Evolutionary conservation across 164 flowering plant genomes (phyloP), one percentile per base, ranked within the genome.

Genomic region (Echeveria elegans): DNA sequence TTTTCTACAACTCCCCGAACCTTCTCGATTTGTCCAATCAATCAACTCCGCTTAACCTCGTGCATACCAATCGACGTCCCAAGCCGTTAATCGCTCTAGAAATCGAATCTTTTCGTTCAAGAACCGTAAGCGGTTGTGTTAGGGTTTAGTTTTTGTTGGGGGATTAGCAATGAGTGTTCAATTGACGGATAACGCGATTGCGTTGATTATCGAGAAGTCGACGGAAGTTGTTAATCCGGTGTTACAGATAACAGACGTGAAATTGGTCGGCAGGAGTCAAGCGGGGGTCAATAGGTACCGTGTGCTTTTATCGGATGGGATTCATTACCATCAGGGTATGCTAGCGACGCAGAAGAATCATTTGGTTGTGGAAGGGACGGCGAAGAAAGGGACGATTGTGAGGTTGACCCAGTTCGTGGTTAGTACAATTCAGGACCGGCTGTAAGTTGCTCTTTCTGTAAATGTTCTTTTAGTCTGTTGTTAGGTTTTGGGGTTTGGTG

Each of bases 351-450:
- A 88, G 82, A 64, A 61, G 69, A 89, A 89, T 73, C 75, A 76
- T 0, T 67, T 88, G 43, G 88, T 94, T 36, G 72, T 72, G 21
- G 59, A 76, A 0, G 83, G 86, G 2, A 59, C 15, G 65, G 65
- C 91, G 76, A 85, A 82, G 79, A 80, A 79, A 63, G 95, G 97
- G 0, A 86, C 96, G 5, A 41, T 94, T 62, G 78, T 91, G 59
- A 78, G 72, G 73, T 40, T 94, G 74, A 73, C 68, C 7, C 80
- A 86, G 77, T 91, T 70, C 69, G 82, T 87, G 62, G 82, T 88
- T 65, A 90, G 83, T 71, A 47, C 70, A 47, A 74, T 94, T 63
- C 92, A 88, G 68, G 68, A 47, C 16, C 86, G 92, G 59, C 77
- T 74, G 98, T 94, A 71, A 65, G 82, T 71, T 1, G 1, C 11